These are phyloP conservation scores for Dendrothele bispora DNA, from an alignment of 768 basidiomycete species.

Conservation along the genomic window DNA sequence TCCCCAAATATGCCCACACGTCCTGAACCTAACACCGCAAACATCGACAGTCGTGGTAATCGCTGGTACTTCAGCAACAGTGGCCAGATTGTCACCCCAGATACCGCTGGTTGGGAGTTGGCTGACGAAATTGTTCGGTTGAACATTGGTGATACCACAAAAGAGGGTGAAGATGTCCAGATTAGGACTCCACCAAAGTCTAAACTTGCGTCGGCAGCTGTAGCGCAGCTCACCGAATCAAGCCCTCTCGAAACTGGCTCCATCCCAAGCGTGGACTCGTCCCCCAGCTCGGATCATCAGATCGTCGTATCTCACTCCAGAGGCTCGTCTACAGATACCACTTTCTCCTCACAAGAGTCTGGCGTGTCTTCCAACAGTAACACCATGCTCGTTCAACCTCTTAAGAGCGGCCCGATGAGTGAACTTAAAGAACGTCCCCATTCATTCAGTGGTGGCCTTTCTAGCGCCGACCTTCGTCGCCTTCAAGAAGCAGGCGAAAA, in stretches of 20 bases:
- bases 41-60: constrained; percentile 35
- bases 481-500: constrained; percentile 68
- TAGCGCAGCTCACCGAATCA: constrained; percentile 59
- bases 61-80: constrained; percentile 68
- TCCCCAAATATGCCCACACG: constrained; percentile 47
- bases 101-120: constrained; percentile 65
- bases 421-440: constrained; percentile 79
- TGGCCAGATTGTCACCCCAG: constrained; percentile 63
- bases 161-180: constrained; percentile 53
- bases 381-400: constrained; percentile 53
- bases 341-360: constrained; percentile 61
- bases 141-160: constrained; percentile 57
- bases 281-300: constrained; percentile 67
- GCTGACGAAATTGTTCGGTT: constrained; percentile 73
- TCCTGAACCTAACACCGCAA: too few relatives aligned
- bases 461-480: constrained; percentile 71
- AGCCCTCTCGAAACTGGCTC: constrained; percentile 77
- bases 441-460: constrained; percentile 79
- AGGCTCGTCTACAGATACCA: constrained; percentile 80
- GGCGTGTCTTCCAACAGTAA: constrained; percentile 49
- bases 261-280: constrained; percentile 70
- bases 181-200: constrained; percentile 71
- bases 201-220: constrained; percentile 49
- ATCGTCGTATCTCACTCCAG: constrained; percentile 73
- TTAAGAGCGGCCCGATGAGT: constrained; percentile 40